phyloP scores from a whole-genome alignment of 202 grass and related monocot species.

The Schoenoplectus tabernaemontani region DNA sequence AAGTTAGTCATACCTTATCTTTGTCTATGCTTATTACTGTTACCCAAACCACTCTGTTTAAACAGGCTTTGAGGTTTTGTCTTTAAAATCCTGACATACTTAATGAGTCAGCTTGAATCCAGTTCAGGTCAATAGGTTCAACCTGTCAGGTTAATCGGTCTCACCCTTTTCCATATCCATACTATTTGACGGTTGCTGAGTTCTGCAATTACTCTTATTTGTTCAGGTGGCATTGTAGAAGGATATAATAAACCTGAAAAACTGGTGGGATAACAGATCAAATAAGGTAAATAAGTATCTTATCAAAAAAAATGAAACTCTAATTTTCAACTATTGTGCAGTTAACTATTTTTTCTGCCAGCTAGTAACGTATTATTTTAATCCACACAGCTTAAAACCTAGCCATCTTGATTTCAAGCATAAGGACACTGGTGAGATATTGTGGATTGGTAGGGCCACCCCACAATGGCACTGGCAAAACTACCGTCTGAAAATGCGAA shows the following conservation, averaged over 20 bases:
- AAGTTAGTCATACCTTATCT: too few relatives aligned
- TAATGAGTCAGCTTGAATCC: neutral
- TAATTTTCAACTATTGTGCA: neutral
- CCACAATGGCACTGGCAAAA: constrained; percentile 38
- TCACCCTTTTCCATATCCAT: neutral
- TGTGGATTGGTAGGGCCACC: constrained; percentile 47
- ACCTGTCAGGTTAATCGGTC: neutral
- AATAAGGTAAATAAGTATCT: constrained; percentile 35
- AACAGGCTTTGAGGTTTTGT: neutral
- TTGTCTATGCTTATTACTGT: neutral
- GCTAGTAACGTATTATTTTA: constrained; percentile 8
- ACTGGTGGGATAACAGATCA: constrained; percentile 80
- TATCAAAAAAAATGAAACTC: neutral
- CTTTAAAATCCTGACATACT: neutral
- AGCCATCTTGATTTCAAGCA: constrained; percentile 68
- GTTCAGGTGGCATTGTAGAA: constrained; percentile 53
- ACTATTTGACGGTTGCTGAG: neutral
- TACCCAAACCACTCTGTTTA: neutral
- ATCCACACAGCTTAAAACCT: constrained; percentile 26
- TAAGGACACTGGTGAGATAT: constrained; percentile 41
- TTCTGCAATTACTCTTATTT: neutral
- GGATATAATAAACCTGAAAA: constrained; percentile 45
- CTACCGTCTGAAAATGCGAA: constrained; percentile 37
- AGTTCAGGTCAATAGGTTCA: neutral
- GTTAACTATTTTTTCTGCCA: neutral